These are phyloP conservation scores for Neurospora sp. DNA, from an alignment of 495 filamentous ascomycete genomes.

Conservation along the genomic window DNA sequence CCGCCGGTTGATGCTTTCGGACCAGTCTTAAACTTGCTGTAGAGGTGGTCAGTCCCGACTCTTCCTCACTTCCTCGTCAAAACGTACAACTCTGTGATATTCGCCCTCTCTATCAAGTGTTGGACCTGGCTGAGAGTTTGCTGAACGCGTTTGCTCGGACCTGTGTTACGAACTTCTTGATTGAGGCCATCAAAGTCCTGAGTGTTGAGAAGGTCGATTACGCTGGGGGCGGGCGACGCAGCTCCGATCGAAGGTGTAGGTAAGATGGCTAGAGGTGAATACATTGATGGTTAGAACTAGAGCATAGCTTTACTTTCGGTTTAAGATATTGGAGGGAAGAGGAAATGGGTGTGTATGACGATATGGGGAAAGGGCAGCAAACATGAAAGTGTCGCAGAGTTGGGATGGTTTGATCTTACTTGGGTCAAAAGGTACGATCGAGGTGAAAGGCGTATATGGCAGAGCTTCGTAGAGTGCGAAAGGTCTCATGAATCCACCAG, in stretches of 20 bases:
- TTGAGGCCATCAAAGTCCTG: slow-evolving; percentile 41
- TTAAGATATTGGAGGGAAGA: background rate
- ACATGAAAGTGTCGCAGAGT: background rate
- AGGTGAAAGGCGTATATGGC: slow-evolving; percentile 84
- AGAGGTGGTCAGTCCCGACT: slow-evolving; percentile 3
- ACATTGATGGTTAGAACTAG: slow-evolving; percentile 2
- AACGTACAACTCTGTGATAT: slow-evolving; percentile 64
- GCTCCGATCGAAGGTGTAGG: slow-evolving; percentile 54
- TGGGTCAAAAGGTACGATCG: slow-evolving; percentile 75
- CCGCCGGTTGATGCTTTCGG: slow-evolving; percentile 12
- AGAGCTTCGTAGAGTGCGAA: slow-evolving; percentile 71
- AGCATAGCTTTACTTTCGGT: background rate
- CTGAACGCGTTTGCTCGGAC: slow-evolving; percentile 30
- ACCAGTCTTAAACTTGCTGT: slow-evolving; percentile 59
- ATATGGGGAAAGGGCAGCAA: background rate
- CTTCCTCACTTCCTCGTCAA: background rate
- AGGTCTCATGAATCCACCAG: slow-evolving; percentile 15
- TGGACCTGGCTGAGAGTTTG: slow-evolving; percentile 55
- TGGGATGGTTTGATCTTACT: slow-evolving; percentile 39
- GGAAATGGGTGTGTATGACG: background rate
- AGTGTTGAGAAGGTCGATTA: slow-evolving; percentile 32
- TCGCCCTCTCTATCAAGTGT: slow-evolving; percentile 54
- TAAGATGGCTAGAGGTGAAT: slow-evolving; percentile 46
- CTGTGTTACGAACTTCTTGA: slow-evolving; percentile 32
- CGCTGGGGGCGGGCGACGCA: slow-evolving; percentile 36